Base-by-base conservation (phyloP, 1,284 basidiomycete species). In the Rhodotorula mucilaginosa region DNA sequence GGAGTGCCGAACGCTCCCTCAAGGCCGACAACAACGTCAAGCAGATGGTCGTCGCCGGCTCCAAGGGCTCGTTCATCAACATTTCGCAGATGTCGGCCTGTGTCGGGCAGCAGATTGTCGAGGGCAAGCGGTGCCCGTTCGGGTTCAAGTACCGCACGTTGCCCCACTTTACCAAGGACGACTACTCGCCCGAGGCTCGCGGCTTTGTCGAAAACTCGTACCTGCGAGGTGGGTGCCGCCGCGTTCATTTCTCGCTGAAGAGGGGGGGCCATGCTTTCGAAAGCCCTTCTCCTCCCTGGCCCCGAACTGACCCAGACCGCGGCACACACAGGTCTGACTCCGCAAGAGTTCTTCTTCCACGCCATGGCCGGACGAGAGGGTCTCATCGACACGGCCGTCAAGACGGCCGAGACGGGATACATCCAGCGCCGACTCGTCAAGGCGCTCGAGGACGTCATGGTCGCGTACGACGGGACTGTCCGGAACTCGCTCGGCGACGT, bases 161-260 rank as follows among this genome's bases (percentile, higher is more conserved):
- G 26, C 97, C 97, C 0, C 97, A 99, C 81, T 99, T 98, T 82
- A 92, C 93, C 19, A 97, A 99, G 85, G 97, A 99, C 79, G 97
- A 99, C 82, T 99, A 97, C 83, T 94, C 93, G 79, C 95, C 97
- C 3, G 95, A 99, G 80, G 90, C 94, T n/a, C 89, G 96, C 71
- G 97, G 97, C 16, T 99, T 99, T 82, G 96, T 99, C 73, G 97
- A 99, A 81, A 99, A 99, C 82, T 99, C 97, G n/a, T 99, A 99
- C 80, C 85, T 99, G 46, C 90, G 96, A 76, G 97, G 97, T 61
- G 21, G 19, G 61, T 21, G 23, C 59, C 10, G 23, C 26, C 26
- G 13, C 21, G 5, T 19, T 31, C 52, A 26, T 57, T 21, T 21
- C 39, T 26, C 26, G 26, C 26, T 26, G 26, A 26, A 26, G 26